These are phyloP conservation scores for Sherardia arvensis DNA, from an alignment of 257 asterid genomes.

Conservation along the genomic window DNA sequence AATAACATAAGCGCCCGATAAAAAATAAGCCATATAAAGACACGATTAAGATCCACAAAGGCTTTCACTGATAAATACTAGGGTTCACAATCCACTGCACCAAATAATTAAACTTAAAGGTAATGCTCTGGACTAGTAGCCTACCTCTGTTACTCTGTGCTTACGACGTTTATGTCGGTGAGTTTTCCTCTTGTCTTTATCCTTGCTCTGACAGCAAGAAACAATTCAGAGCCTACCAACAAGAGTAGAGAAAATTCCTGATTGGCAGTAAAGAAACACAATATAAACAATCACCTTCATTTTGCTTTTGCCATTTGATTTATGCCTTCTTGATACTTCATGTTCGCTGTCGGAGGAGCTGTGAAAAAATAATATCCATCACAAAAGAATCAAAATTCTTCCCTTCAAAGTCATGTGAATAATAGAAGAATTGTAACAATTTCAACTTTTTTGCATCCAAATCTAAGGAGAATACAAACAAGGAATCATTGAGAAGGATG, in stretches of 20 bases:
- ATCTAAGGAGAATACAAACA: neutral
- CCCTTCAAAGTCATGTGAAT: neutral
- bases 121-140: constrained; percentile 8
- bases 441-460: neutral
- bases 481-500: neutral
- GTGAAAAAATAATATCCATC: constrained; percentile 15
- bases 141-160: constrained; percentile 77
- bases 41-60: too few species aligned
- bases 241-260: neutral
- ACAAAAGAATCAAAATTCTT: constrained; percentile 2
- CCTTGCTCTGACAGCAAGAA: constrained; percentile 53
- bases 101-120: neutral
- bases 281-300: constrained; percentile 40
- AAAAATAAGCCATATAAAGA: neutral
- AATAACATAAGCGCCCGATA: constrained; percentile 44
- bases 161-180: constrained; percentile 57
- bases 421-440: neutral
- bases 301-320: constrained; percentile 47
- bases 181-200: constrained; percentile 55
- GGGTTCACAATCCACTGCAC: neutral
- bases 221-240: constrained; percentile 9
- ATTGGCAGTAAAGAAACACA: constrained; percentile 3
- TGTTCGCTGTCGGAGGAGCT: constrained; percentile 68
- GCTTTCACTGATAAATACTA: neutral
- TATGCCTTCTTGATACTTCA: constrained; percentile 55